Evolutionary conservation across 345 rosid species (phyloP), one percentile per base, ranked within the genome.

Genomic region (Melaleuca quinquenervia): DNA sequence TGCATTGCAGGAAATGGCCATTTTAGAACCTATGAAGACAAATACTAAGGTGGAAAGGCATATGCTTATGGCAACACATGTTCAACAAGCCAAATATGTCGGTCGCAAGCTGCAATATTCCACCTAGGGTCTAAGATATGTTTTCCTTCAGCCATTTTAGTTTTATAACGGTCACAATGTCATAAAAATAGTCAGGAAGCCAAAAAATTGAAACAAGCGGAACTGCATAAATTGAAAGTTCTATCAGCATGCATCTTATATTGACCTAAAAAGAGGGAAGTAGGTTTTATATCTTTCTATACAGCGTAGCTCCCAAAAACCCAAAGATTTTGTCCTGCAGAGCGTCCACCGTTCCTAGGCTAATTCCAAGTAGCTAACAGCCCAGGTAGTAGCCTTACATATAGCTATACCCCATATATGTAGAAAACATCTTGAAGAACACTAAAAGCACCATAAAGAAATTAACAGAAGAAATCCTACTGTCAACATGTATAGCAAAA

Each of bases 1-100:
- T 95, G 92, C 88, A 90, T 70, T 36, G 36, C 24, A 70, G 13
- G 48, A 32, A 70, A 70, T 70, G 78, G 6, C 48, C 78, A 70
- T 41, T 16, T 36, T 9, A 70, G 78, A 36, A 70, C 26, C 48
- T 18, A 70, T 32, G 58, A 52, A 27, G 56, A 82, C n/a, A 82
- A 50, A 52, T 18, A 21, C 45, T 10, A 29, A 82, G 58, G 55
- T 27, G 60, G 54, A 51, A 51, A 50, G 18, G 45, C 58, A 52
- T 51, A 82, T 82, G 60, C 84, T 50, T 24, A 51, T 52, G 22
- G 54, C 49, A 52, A 50, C 52, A 50, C 52, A 51, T 52, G 12
- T 51, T 55, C 62, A 82, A 83, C 36, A 82, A 29, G 58, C 41
- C 27, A 83, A 55, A 52, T 52, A 83, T 52, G 44, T 41, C 12